A percentile compares a stretch with the other conserved stretches of the same genome.
Conservation (phyloP, 2,329 filamentous ascomycete species). For the Zarea fungicola region DNA sequence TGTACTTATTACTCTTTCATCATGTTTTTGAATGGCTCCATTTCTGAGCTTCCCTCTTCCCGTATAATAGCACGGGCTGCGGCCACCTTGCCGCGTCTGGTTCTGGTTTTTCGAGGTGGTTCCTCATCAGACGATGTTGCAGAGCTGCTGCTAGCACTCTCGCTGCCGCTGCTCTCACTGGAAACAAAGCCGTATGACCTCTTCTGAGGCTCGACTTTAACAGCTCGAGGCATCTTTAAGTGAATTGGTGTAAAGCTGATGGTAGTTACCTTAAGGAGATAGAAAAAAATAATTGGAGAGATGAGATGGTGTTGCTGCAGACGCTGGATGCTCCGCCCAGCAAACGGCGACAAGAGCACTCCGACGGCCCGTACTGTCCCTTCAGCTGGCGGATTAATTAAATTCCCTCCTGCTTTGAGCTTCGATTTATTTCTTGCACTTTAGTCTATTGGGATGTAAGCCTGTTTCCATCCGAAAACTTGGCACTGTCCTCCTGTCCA, state of each 20-base stretch:
- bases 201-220: not conserved
- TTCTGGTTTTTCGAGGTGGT: not conserved
- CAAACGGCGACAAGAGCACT: not conserved
- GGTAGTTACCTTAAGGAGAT: too few relatives aligned
- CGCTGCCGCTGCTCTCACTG: not conserved
- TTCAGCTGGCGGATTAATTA: too few relatives aligned
- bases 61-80: not conserved
- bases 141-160: not conserved
- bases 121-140: not conserved
- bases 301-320: not conserved
- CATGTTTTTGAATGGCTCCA: not conserved
- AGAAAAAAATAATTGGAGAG: not conserved
- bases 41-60: not conserved
- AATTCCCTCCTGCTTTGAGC: too few relatives aligned
- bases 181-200: not conserved
- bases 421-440: too few relatives aligned
- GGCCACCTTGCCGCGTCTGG: not conserved
- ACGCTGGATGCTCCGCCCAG: not conserved
- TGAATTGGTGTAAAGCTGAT: not conserved
- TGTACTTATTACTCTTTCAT: conserved; percentile 2
- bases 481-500: too few relatives aligned
- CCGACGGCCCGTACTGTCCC: too few relatives aligned
- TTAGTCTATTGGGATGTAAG: too few relatives aligned
- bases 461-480: too few relatives aligned
- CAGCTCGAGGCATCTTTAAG: not conserved